These are phyloP conservation scores for Amaranthus palmeri DNA, from an alignment of 148 eudicot species.

Conservation along the genomic window DNA sequence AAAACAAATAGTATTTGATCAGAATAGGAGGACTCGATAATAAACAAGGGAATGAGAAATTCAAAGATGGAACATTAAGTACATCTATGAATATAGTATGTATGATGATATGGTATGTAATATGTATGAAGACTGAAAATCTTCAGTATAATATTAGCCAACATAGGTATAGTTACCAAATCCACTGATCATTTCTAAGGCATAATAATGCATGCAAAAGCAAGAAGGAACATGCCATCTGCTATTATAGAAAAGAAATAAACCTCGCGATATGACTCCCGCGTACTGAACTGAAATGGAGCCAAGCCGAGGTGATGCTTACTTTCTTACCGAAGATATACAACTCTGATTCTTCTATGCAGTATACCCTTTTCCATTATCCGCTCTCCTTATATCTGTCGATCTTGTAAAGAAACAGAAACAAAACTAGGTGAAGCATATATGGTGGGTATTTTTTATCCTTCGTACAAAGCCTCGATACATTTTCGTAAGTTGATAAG, in stretches of 20 bases:
- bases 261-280: conserved; percentile 4
- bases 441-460: conserved; percentile 26
- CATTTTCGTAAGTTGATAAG: conserved; percentile 14
- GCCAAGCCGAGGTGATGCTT: conserved; percentile 5
- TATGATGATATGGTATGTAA: no score
- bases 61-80: not conserved
- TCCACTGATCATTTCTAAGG: not conserved
- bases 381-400: conserved; percentile 19
- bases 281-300: conserved; percentile 17
- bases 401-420: conserved; percentile 13
- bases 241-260: conserved; percentile 1
- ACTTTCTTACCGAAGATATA: conserved; percentile 23
- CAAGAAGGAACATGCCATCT: not conserved
- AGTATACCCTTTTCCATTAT: conserved; percentile 3
- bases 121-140: not conserved
- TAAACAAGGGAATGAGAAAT: not conserved
- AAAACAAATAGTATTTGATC: no score
- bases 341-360: conserved; percentile 25
- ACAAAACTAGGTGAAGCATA: conserved; percentile 22
- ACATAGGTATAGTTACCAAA: not conserved
- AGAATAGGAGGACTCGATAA: no score
- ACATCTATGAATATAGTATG: not conserved
- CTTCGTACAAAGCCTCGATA: conserved; percentile 31
- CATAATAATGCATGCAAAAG: not conserved
- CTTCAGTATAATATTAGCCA: not conserved